Evolutionary conservation across 2,329 filamentous ascomycete genomes (phyloP).

Genomic region (Ilyonectria mors-panacis): DNA sequence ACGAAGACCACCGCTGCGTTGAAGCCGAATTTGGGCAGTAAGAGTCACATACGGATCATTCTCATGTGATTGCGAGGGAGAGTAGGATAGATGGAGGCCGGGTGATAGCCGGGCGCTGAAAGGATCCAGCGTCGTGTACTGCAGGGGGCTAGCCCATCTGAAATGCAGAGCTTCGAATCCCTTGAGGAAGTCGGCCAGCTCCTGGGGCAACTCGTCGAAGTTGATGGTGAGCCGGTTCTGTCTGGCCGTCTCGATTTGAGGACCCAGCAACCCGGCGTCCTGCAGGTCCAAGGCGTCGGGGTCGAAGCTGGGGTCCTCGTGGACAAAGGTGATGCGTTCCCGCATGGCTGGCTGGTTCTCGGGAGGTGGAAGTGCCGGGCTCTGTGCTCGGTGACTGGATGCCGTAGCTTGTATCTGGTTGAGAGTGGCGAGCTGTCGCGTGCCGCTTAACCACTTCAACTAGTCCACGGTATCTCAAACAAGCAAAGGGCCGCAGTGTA

Average conservation of each 20-base stretch:
- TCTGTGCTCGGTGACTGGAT: not conserved
- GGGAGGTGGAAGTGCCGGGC: not conserved
- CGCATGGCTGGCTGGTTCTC: slow-evolving; percentile 68
- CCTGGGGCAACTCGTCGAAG: slow-evolving; percentile 79
- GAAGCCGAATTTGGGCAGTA: not conserved
- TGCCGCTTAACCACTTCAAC: slow-evolving; percentile 23
- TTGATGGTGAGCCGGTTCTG: slow-evolving; percentile 85
- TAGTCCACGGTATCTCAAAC: slow-evolving; percentile 20
- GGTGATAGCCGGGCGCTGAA: slow-evolving; percentile 82
- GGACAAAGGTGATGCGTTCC: slow-evolving; percentile 85
- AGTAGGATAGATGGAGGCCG: slow-evolving; percentile 86
- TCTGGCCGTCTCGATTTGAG: slow-evolving; percentile 75
- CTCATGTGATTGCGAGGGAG: slow-evolving; percentile 59
- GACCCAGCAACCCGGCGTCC: slow-evolving; percentile 68
- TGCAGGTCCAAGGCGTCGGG: slow-evolving; percentile 74
- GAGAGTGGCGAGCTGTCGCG: slow-evolving; percentile 37
- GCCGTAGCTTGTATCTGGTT: slow-evolving; percentile 14
- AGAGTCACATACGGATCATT: slow-evolving; percentile 42
- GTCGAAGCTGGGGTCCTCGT: slow-evolving; percentile 75
- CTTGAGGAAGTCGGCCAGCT: slow-evolving; percentile 74
- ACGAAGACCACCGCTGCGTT: not conserved
- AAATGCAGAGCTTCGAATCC: slow-evolving; percentile 82
- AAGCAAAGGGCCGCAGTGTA: slow-evolving; percentile 12
- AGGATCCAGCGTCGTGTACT: slow-evolving; percentile 75
- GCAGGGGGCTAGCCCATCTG: slow-evolving; percentile 77